A percentile compares a stretch with the other conserved stretches of the same genome.
Evolutionary conservation across 2,329 filamentous ascomycete species (phyloP).

Genomic region (Verticillium longisporum): DNA sequence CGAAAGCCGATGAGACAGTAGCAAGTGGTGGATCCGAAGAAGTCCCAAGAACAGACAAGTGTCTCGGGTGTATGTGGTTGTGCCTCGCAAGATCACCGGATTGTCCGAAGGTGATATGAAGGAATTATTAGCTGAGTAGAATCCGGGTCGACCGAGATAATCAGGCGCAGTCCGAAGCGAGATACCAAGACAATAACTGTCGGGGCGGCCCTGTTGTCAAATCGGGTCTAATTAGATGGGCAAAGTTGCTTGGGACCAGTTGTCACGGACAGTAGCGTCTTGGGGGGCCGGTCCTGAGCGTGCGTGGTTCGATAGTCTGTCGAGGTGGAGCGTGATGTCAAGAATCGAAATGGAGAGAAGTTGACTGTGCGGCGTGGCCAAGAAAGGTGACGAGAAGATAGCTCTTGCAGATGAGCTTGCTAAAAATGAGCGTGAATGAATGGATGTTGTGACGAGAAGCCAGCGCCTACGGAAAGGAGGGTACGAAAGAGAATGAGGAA

Average conservation of each 20-base stretch:
- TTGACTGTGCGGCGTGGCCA: neutral
- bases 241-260: neutral
- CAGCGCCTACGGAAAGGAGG: conserved; percentile 18
- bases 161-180: neutral
- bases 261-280: neutral
- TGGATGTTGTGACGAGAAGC: conserved; percentile 18
- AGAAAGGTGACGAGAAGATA: conserved; percentile 9
- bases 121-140: neutral
- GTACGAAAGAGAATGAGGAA: conserved; percentile 2
- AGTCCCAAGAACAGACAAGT: neutral
- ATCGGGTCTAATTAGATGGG: neutral
- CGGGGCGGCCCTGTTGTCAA: neutral
- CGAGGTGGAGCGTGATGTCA: conserved; percentile 1
- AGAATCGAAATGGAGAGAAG: neutral
- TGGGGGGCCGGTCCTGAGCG: neutral
- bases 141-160: neutral
- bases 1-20: neutral
- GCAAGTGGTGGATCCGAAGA: neutral
- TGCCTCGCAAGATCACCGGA: neutral
- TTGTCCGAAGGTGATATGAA: neutral
- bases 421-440: conserved; percentile 13
- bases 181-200: neutral
- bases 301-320: neutral
- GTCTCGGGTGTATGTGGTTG: neutral
- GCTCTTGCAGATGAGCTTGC: conserved; percentile 11